Conservation (phyloP, 208 protist species). For the Acanthamoeba triangularis region DNA sequence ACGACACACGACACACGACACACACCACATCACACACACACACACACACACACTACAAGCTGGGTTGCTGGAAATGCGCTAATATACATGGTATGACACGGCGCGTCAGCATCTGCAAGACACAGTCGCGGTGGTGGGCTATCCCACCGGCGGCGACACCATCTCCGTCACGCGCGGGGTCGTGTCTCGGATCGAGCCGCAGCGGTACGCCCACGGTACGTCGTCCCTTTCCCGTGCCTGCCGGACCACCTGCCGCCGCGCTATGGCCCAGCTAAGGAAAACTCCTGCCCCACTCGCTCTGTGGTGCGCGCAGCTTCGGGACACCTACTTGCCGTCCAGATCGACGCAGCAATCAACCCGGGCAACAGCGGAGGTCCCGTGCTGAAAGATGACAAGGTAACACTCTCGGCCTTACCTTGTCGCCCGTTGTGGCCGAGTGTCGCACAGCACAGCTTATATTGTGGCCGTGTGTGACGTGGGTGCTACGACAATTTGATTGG, state of each 20-base stretch:
- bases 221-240: neutral
- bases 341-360: conserved; percentile 89
- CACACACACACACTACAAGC: neutral
- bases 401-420: conserved; percentile 50
- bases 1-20: neutral
- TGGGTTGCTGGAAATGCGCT: neutral
- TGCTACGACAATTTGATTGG: neutral
- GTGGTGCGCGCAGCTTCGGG: conserved; percentile 1
- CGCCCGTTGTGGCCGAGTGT: neutral
- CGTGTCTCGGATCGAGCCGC: conserved; percentile 83
- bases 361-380: conserved; percentile 87
- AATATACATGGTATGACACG: conserved; percentile 36
- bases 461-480: neutral
- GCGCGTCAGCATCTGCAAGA: conserved; percentile 86
- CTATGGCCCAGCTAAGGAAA: neutral
- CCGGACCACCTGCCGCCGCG: neutral
- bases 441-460: too few species aligned
- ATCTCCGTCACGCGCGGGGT: conserved; percentile 88
- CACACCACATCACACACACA: neutral
- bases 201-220: conserved; percentile 78
- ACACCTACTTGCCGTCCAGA: conserved; percentile 84
- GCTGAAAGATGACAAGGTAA: conserved; percentile 67
- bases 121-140: conserved; percentile 86
- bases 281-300: neutral
- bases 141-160: conserved; percentile 89